Percentiles rank a stretch among this genome's conserved stretches.
These are phyloP conservation scores for Kwoniella dejecticola DNA, from an alignment of 768 basidiomycete genomes.

Conservation along the genomic window DNA sequence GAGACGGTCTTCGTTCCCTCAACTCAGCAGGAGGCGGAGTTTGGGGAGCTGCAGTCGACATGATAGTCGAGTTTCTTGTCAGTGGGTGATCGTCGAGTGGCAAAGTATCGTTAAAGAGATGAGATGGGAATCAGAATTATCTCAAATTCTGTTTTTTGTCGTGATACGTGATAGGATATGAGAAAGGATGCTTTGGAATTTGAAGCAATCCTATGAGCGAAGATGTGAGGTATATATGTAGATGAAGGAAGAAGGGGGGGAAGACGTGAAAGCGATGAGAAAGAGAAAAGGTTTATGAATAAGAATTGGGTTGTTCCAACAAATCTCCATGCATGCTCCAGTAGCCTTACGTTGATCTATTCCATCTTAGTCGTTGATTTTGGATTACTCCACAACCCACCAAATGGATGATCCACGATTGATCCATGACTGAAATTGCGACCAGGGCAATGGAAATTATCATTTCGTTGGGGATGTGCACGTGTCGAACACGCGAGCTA, in stretches of 20 bases:
- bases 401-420: conserved; percentile 7
- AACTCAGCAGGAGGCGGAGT: conserved; percentile 26
- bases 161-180: background rate
- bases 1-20: conserved; percentile 29
- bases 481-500: background rate
- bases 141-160: background rate
- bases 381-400: conserved; percentile 2
- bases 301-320: background rate
- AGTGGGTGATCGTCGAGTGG: conserved; percentile 6
- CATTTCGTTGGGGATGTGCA: conserved; percentile 20
- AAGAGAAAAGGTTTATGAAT: background rate
- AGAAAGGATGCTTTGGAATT: conserved; percentile 5
- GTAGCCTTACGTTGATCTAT: background rate
- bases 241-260: background rate
- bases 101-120: background rate
- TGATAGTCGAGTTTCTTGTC: conserved; percentile 1
- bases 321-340: conserved; percentile 1
- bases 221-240: conserved; percentile 2
- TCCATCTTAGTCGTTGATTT: too few species aligned
- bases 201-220: background rate
- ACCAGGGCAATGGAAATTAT: background rate
- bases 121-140: background rate
- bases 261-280: background rate
- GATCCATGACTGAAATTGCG: conserved; percentile 10
- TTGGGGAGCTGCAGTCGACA: conserved; percentile 15